Evolutionary conservation across 306 rosid genomes (phyloP).

Genomic region (Gynostemma pentaphyllum): DNA sequence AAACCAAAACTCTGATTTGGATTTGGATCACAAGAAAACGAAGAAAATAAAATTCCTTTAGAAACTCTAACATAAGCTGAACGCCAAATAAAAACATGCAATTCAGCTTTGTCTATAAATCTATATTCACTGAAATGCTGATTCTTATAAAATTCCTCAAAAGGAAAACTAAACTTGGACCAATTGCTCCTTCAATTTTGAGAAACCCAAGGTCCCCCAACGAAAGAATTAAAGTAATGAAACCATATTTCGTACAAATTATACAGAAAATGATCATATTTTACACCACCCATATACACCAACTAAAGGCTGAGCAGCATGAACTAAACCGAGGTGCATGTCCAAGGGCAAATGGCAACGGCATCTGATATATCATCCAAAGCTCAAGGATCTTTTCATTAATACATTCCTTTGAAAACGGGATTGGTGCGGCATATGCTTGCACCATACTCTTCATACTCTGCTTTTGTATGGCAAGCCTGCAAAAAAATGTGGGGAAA

Average conservation of each 20-base stretch:
- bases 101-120: slow-evolving; percentile 36
- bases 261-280: slow-evolving; percentile 22
- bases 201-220: slow-evolving; percentile 26
- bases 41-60: not conserved
- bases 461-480: slow-evolving; percentile 99
- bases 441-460: slow-evolving; percentile 92
- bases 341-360: not conserved
- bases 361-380: slow-evolving; percentile 14
- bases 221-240: slow-evolving; percentile 39
- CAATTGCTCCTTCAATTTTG: slow-evolving; percentile 21
- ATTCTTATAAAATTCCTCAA: slow-evolving; percentile 22
- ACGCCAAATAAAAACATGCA: slow-evolving; percentile 39
- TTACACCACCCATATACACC: slow-evolving; percentile 35
- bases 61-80: slow-evolving; percentile 26
- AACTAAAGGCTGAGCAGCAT: slow-evolving; percentile 15
- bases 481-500: slow-evolving; percentile 20
- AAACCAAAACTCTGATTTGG: too few relatives aligned
- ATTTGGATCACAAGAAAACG: not conserved
- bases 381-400: slow-evolving; percentile 26
- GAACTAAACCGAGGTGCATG: not conserved
- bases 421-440: slow-evolving; percentile 98
- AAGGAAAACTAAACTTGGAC: slow-evolving; percentile 13
- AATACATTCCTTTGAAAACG: slow-evolving; percentile 98
- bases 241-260: slow-evolving; percentile 28
- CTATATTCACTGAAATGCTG: slow-evolving; percentile 24